phyloP scores from a whole-genome alignment of 345 rosid genomes.

The Eucalyptus paniculata region DNA sequence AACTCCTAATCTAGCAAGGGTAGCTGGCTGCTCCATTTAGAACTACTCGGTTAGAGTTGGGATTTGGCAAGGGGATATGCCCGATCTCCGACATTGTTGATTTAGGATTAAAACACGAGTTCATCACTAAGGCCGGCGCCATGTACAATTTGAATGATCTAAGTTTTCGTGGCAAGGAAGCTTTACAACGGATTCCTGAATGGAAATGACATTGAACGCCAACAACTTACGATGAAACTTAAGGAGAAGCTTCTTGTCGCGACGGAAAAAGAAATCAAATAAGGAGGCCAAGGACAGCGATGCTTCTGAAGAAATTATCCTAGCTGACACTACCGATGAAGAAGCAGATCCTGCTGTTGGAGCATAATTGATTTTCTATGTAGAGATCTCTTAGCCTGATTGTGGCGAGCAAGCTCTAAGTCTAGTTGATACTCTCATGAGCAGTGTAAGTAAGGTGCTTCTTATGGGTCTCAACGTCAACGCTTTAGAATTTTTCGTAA shows the following conservation, averaged over 20 bases:
- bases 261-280: no score
- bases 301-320: no score
- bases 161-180: slow-evolving; percentile 66
- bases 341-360: no score
- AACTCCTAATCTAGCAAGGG: not conserved
- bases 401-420: slow-evolving; percentile 97
- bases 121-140: slow-evolving; percentile 38
- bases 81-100: slow-evolving; percentile 56
- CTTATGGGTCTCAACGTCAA: not conserved
- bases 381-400: slow-evolving; percentile 63
- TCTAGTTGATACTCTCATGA: slow-evolving; percentile 80
- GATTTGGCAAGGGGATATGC: slow-evolving; percentile 88
- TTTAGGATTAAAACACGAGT: slow-evolving; percentile 53
- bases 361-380: no score
- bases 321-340: no score
- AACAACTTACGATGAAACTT: slow-evolving; percentile 48
- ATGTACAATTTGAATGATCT: slow-evolving; percentile 25
- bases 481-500: not conserved
- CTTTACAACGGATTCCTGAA: slow-evolving; percentile 35
- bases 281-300: no score
- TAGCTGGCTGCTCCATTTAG: no score
- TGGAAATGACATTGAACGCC: slow-evolving; percentile 26
- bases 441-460: slow-evolving; percentile 58
- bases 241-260: slow-evolving; percentile 5
- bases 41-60: slow-evolving; percentile 70